Conservation (phyloP, 331 rosid genomes). For the Pyracantha coccinea region DNA sequence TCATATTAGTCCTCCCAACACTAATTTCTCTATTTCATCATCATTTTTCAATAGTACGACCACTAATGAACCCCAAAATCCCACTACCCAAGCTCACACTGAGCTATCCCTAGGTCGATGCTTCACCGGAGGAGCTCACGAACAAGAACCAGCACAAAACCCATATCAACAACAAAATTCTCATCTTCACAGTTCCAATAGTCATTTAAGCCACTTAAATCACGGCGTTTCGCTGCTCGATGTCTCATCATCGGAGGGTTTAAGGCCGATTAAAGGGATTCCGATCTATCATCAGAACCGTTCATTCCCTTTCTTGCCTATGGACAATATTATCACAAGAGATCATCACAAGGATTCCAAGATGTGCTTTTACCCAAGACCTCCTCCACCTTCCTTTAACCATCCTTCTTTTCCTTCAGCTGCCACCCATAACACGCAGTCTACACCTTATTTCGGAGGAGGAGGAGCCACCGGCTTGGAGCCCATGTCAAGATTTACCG, state of each 20-base stretch:
- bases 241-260: conserved; percentile 32
- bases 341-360: conserved; percentile 22
- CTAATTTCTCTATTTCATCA: conserved; percentile 27
- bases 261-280: conserved; percentile 79
- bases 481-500: conserved; percentile 52
- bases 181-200: conserved; percentile 17
- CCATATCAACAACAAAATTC: neutral
- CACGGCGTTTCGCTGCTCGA: conserved; percentile 49
- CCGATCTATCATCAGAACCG: conserved; percentile 86
- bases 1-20: conserved; percentile 75
- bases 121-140: conserved; percentile 17
- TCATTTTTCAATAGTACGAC: conserved; percentile 10
- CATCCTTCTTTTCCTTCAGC: conserved; percentile 16
- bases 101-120: conserved; percentile 71
- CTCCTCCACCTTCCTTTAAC: conserved; percentile 22
- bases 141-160: conserved; percentile 5
- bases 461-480: conserved; percentile 19
- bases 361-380: conserved; percentile 35
- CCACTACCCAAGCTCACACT: conserved; percentile 36
- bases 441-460: conserved; percentile 25
- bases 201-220: conserved; percentile 22
- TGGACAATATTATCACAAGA: conserved; percentile 12
- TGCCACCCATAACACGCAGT: neutral
- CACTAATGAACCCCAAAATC: neutral
- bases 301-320: conserved; percentile 63